Conservation (phyloP, 345 rosid species). For the Eucalyptus urophylla region DNA sequence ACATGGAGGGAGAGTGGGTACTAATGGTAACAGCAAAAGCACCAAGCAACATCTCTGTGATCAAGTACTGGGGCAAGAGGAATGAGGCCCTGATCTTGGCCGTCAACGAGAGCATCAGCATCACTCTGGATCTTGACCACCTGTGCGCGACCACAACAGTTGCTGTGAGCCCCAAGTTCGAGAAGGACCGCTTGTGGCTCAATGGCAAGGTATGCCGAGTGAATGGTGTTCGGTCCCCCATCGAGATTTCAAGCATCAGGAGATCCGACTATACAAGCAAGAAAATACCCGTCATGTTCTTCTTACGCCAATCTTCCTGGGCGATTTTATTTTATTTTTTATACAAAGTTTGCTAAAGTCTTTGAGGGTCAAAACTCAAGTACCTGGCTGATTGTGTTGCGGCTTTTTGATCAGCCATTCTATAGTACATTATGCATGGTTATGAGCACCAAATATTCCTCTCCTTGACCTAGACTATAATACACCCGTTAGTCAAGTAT, state of each 20-base stretch:
- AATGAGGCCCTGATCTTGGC: not conserved
- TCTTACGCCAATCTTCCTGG: not conserved
- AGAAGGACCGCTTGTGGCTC: not conserved
- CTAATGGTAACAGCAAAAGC: not conserved
- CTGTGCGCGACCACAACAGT: not conserved
- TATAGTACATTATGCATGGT: not conserved
- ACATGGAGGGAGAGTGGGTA: not conserved
- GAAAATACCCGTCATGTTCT: not conserved
- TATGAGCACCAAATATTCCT: not conserved
- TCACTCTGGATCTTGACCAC: not conserved
- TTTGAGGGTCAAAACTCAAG: not conserved
- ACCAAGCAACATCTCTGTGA: not conserved
- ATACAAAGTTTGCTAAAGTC: not conserved
- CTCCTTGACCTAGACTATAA: not conserved
- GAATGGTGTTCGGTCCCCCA: not conserved
- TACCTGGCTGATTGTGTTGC: not conserved
- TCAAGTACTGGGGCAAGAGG: not conserved
- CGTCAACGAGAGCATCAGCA: not conserved
- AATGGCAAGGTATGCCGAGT: not conserved
- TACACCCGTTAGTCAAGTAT: not conserved
- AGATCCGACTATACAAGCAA: not conserved
- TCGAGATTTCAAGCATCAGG: not conserved
- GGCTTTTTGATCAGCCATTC: not conserved
- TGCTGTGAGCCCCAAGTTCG: not conserved
- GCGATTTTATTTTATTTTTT: too few species aligned